phyloP scores from a whole-genome alignment of 2,329 filamentous ascomycete species.

The Aspergillus sp. region DNA sequence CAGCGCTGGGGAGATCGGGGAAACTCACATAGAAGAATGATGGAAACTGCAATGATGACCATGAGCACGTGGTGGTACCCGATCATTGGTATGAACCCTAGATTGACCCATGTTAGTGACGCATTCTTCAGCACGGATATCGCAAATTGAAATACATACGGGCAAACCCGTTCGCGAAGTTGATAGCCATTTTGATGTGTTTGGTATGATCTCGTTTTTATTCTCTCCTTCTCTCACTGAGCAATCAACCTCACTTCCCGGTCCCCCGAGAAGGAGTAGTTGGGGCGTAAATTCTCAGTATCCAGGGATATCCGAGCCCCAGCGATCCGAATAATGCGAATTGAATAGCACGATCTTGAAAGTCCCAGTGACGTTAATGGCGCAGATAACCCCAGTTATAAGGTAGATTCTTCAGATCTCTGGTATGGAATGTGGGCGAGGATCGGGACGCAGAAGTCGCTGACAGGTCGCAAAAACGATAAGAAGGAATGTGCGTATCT shows the following conservation, averaged over 20 bases:
- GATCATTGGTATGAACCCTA: slow-evolving; percentile 57
- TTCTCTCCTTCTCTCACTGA: slow-evolving; percentile 9
- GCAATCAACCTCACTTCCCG: slow-evolving; percentile 34
- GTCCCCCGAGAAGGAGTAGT: slow-evolving; percentile 35
- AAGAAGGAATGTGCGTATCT: too few species aligned
- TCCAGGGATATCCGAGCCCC: too few species aligned
- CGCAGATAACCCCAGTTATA: not conserved
- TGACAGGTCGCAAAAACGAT: too few species aligned
- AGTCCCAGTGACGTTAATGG: not conserved
- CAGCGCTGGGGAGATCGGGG: slow-evolving; percentile 1
- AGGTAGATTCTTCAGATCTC: slow-evolving; percentile 8
- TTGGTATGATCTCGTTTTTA: slow-evolving; percentile 1
- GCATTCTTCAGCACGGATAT: not conserved
- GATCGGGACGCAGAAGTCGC: slow-evolving; percentile 6
- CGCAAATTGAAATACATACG: slow-evolving; percentile 23
- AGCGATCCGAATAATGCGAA: not conserved
- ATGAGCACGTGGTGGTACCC: slow-evolving; percentile 86
- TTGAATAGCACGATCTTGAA: too few species aligned
- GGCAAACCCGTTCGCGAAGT: slow-evolving; percentile 29
- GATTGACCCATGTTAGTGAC: slow-evolving; percentile 6
- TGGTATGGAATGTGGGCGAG: slow-evolving; percentile 23
- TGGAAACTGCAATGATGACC: slow-evolving; percentile 89
- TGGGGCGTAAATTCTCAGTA: not conserved
- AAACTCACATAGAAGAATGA: slow-evolving; percentile 86
- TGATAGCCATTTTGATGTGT: slow-evolving; percentile 21